Conservation (phyloP, 257 asterid species). For the Solanum boliviense region DNA sequence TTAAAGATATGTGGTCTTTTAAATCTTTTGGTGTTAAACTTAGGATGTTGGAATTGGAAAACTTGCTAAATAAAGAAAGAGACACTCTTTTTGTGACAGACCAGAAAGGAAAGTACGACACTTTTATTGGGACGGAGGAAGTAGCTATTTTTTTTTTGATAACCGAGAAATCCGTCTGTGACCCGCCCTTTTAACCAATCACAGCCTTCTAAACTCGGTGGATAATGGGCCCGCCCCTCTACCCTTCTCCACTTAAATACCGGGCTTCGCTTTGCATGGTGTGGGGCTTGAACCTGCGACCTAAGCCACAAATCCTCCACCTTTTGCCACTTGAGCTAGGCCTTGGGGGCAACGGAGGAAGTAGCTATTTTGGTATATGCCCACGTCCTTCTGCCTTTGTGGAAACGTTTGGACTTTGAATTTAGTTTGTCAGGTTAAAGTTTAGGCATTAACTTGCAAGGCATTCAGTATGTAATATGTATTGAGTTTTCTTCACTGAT, state of each 20-base stretch:
- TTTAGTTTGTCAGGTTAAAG: neutral
- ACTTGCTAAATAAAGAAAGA: neutral
- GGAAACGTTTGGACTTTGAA: neutral
- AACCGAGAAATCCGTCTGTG: too few species aligned
- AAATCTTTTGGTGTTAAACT: neutral
- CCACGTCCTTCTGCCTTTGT: neutral
- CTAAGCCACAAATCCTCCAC: too few species aligned
- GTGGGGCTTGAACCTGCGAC: too few species aligned
- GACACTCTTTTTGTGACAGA: neutral
- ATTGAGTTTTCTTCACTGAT: neutral
- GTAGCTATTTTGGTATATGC: neutral
- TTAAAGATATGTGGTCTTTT: neutral
- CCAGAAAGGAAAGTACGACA: neutral
- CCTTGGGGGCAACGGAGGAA: too few species aligned
- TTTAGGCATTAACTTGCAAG: neutral
- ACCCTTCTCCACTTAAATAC: too few species aligned
- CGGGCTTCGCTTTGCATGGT: too few species aligned
- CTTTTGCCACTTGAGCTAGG: too few species aligned
- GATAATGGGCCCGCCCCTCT: too few species aligned
- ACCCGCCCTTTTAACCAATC: too few species aligned
- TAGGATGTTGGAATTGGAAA: neutral
- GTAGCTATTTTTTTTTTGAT: neutral
- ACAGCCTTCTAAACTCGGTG: too few species aligned
- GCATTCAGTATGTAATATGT: neutral
- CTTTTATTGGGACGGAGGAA: neutral